Evolutionary conservation across 805 yeast genomes (phyloP).

Genomic region (Lachancea nothofagi): DNA sequence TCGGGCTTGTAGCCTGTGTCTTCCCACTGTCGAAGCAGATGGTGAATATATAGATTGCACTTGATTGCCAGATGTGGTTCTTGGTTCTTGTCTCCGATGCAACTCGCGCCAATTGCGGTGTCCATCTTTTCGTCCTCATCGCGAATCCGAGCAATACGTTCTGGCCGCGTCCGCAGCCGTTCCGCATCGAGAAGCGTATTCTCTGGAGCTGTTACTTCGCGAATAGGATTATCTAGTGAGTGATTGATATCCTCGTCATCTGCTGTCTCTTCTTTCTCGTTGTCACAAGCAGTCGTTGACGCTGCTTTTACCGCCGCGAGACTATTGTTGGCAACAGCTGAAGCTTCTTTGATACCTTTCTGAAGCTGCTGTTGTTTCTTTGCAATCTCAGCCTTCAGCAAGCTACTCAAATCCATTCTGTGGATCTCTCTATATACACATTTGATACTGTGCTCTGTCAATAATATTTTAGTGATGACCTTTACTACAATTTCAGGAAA

Average conservation of each 20-base stretch:
- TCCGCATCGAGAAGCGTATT: neutral
- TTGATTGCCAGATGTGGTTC: constrained; percentile 39
- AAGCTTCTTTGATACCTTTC: constrained; percentile 5
- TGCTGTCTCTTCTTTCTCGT: no score
- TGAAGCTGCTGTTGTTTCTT: constrained; percentile 23
- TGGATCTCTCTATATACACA: neutral
- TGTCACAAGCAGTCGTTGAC: no score
- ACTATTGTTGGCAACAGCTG: neutral
- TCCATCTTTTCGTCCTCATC: constrained; percentile 13
- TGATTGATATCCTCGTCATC: no score
- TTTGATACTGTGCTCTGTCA: no score
- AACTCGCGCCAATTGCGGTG: constrained; percentile 29
- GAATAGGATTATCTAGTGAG: neutral
- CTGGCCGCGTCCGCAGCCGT: constrained; percentile 13
- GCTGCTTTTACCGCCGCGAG: no score
- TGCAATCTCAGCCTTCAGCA: constrained; percentile 44
- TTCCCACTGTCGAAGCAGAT: constrained; percentile 37
- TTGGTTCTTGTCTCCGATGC: constrained; percentile 43
- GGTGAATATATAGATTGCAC: constrained; percentile 39
- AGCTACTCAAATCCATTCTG: constrained; percentile 44
- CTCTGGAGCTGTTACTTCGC: neutral
- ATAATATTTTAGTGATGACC: no score
- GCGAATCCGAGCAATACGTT: constrained; percentile 10
- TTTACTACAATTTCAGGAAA: no score
- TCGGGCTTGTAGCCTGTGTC: constrained; percentile 20